Evolutionary conservation across 2,329 filamentous ascomycete genomes (phyloP).

Genomic region (Periglandula ipomoeae): DNA sequence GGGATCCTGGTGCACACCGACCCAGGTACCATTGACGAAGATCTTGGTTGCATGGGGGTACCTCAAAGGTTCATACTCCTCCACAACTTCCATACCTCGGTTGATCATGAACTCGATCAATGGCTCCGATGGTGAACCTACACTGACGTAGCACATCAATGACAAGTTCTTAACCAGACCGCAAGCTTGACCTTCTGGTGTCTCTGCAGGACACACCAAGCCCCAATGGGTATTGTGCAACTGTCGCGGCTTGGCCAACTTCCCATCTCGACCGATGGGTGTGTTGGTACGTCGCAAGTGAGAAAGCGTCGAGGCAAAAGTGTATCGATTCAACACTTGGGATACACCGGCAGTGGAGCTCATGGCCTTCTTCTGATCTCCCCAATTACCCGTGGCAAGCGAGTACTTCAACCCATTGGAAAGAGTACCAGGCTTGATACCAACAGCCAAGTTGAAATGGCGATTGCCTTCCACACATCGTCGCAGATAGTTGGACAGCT

Average conservation of each 20-base stretch:
- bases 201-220: slow-evolving; percentile 92
- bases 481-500: slow-evolving; percentile 85
- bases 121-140: slow-evolving; percentile 82
- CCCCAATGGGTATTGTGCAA: slow-evolving; percentile 99
- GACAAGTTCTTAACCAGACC: slow-evolving; percentile 97
- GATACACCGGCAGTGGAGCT: slow-evolving; percentile 94
- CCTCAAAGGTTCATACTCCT: slow-evolving; percentile 81
- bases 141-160: slow-evolving; percentile 96
- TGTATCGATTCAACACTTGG: slow-evolving; percentile 95
- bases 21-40: slow-evolving; percentile 97
- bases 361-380: slow-evolving; percentile 96
- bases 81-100: slow-evolving; percentile 89
- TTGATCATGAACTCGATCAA: slow-evolving; percentile 94
- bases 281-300: slow-evolving; percentile 97
- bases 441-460: slow-evolving; percentile 84
- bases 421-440: slow-evolving; percentile 82
- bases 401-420: slow-evolving; percentile 96
- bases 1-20: slow-evolving; percentile 86
- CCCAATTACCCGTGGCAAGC: slow-evolving; percentile 96
- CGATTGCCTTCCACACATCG: slow-evolving; percentile 82
- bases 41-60: slow-evolving; percentile 94
- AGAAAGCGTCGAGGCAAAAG: slow-evolving; percentile 90
- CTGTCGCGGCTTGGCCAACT: slow-evolving; percentile 95
- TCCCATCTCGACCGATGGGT: slow-evolving; percentile 93
- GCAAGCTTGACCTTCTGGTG: slow-evolving; percentile 95